Base-by-base conservation (phyloP, 2,329 filamentous ascomycete genomes). In the Botrytis cinerea region DNA sequence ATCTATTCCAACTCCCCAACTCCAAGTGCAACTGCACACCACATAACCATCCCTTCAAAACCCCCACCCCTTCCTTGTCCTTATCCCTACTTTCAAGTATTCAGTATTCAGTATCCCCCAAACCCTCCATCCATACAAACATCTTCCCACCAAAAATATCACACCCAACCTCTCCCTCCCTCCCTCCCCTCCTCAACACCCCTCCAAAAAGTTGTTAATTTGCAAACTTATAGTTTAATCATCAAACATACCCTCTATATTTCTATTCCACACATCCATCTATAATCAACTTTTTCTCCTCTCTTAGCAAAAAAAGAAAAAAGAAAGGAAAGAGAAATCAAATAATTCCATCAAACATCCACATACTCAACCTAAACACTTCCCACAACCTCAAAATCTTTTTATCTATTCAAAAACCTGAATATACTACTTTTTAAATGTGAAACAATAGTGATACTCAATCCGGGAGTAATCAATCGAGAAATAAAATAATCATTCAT, bases 231-330 rank as follows among this genome's bases (percentile, higher is more conserved):
- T 25, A 7, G 8, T 54, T 2, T 8, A 5, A 3, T 28, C 14
- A 54, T 28, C 6, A 18, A 8, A 28, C 12, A 7, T 0, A 5
- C n/a, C 14, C 25, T 4, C 2, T 54, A 54, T 8, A 28, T 1
- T 28, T 28, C 1, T 14, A 2, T 25, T 7, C n/a, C n/a, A 16
- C 0, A 7, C 5, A 7, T 4, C 6, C 5, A 7, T 8, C 6
- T 12, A 54, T 3, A n/a, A 28, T 8, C 25, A n/a, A 54, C 12
- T 16, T 28, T 16, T 28, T 3, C 25, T 5, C 1, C 0, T 10
- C 2, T 6, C n/a, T 54, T 14, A n/a, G 12, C 1, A 12, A 3
- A 16, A n/a, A n/a, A n/a, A n/a, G n/a, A n/a, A n/a, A n/a, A 14
- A 54, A 14, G 14, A 0, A n/a, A 7, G 4, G 4, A n/a, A n/a